phyloP scores from a whole-genome alignment of 1,284 basidiomycete species.

The Malassezia restricta region DNA sequence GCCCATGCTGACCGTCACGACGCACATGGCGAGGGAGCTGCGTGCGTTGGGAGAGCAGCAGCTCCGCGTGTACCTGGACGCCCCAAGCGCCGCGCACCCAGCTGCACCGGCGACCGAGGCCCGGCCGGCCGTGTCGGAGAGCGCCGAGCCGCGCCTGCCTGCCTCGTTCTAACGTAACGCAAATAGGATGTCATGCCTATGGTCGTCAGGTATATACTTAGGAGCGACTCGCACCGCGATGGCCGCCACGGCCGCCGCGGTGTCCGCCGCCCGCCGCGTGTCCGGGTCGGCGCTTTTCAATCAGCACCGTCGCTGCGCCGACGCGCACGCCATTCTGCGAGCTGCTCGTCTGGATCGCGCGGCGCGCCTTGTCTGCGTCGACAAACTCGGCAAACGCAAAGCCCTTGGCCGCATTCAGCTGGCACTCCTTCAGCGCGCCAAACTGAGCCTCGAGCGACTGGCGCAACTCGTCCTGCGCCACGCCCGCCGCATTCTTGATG shows the following conservation, averaged over 20 bases:
- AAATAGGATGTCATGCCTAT: not conserved
- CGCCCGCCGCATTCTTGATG: slow-evolving; percentile 56
- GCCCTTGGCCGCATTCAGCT: slow-evolving; percentile 73
- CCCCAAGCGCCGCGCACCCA: not conserved
- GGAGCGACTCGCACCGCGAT: not conserved
- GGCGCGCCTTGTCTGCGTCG: slow-evolving; percentile 64
- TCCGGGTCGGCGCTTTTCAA: slow-evolving; percentile 56
- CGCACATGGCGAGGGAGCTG: slow-evolving; percentile 29
- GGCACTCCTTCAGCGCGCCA: slow-evolving; percentile 73
- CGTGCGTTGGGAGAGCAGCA: slow-evolving; percentile 36
- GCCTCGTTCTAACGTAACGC: slow-evolving; percentile 6
- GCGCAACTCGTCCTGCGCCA: slow-evolving; percentile 57
- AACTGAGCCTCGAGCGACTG: slow-evolving; percentile 59
- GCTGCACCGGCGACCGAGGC: not conserved
- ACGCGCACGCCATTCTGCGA: slow-evolving; percentile 79
- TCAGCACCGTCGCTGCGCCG: slow-evolving; percentile 55
- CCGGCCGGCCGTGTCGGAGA: not conserved
- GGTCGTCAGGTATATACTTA: not conserved
- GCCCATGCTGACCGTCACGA: slow-evolving; percentile 27
- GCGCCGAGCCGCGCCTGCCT: not conserved
- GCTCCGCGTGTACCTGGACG: slow-evolving; percentile 32
- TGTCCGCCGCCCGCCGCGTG: not conserved
- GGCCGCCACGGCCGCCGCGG: slow-evolving; percentile 11
- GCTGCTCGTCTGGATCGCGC: slow-evolving; percentile 70
- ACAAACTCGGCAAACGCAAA: slow-evolving; percentile 90